Evolutionary conservation across 75 land plant species (phyloP).

Genomic region (Picea glauca): DNA sequence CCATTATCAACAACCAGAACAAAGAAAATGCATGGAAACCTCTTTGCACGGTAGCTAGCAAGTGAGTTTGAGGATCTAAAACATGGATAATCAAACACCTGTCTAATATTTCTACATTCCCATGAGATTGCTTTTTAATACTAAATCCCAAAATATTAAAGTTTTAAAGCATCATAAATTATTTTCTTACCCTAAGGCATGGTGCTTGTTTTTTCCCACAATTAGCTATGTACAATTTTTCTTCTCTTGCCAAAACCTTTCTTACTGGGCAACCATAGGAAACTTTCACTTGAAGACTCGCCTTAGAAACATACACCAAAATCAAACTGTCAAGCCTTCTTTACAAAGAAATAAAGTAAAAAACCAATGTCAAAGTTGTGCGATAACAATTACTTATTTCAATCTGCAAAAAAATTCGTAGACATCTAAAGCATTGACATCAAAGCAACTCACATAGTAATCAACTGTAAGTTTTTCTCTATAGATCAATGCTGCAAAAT

Average conservation of each 20-base stretch:
- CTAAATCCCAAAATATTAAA: neutral
- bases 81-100: constrained; percentile 17
- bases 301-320: constrained; percentile 26
- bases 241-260: constrained; percentile 62
- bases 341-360: neutral
- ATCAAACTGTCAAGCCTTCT: neutral
- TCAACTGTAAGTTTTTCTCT: neutral
- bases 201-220: constrained; percentile 54
- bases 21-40: constrained; percentile 48
- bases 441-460: neutral
- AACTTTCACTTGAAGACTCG: constrained; percentile 46
- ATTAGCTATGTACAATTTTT: constrained; percentile 42
- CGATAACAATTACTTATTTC: constrained; percentile 6
- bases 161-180: neutral
- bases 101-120: neutral
- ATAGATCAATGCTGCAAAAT: neutral
- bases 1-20: constrained; percentile 72
- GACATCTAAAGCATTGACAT: constrained; percentile 3
- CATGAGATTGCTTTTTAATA: neutral
- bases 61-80: constrained; percentile 54
- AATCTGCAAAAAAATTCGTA: constrained; percentile 12
- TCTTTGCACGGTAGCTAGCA: constrained; percentile 68
- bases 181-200: constrained; percentile 45
- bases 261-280: constrained; percentile 46
- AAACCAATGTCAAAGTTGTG: neutral